phyloP scores from a whole-genome alignment of 352 stramenopile genomes.

The Globisporangium viniferum region DNA sequence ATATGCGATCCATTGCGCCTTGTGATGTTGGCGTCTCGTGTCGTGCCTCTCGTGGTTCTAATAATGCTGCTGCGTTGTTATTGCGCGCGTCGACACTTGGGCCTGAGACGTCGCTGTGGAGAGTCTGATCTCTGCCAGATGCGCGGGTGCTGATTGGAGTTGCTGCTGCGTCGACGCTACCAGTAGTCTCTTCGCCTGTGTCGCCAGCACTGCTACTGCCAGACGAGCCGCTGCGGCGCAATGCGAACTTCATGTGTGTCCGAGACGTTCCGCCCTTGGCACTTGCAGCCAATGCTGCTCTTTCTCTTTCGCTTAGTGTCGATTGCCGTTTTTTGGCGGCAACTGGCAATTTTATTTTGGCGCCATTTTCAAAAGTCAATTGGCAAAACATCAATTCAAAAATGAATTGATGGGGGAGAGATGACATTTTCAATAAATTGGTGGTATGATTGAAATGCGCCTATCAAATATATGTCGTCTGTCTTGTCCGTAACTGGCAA shows the following conservation, averaged over 20 bases:
- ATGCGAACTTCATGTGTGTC: constrained; percentile 3
- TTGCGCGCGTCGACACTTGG: neutral
- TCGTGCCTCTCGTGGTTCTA: neutral
- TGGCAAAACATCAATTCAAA: constrained; percentile 9
- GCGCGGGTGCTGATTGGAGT: neutral
- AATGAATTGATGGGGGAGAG: constrained; percentile 10
- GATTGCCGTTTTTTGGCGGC: constrained; percentile 3
- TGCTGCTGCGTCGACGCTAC: neutral
- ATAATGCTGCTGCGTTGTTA: neutral
- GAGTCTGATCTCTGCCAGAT: neutral
- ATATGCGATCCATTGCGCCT: neutral
- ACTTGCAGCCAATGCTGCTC: neutral
- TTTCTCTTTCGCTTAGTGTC: neutral
- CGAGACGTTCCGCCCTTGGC: neutral
- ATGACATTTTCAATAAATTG: neutral
- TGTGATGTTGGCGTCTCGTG: neutral
- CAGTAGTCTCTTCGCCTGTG: neutral
- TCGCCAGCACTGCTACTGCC: neutral
- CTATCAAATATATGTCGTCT: constrained; percentile 4
- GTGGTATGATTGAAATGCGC: no score
- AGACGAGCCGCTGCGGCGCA: neutral
- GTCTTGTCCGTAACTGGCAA: constrained; percentile 2
- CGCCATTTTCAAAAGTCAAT: constrained; percentile 1
- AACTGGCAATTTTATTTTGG: neutral
- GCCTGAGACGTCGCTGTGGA: neutral